Base-by-base conservation (phyloP, 139 green algal genomes). In the Chlamydomonas incerta region DNA sequence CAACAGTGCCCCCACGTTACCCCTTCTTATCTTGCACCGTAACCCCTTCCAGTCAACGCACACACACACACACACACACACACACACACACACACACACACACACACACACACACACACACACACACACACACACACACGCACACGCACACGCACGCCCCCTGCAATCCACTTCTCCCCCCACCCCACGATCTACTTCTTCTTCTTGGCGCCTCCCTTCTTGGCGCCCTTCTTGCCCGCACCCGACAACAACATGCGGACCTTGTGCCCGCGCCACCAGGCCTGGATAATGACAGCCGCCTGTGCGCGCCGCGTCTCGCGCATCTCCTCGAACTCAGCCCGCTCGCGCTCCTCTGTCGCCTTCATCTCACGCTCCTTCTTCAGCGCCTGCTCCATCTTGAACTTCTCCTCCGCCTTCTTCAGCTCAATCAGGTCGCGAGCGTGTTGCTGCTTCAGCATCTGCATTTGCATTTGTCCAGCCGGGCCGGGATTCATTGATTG, bases 221-320 rank as follows among this genome's bases (percentile, higher is more conserved):
- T 77, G 47, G 50, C 55, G 10, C 14, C 72, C 65, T 75, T 75
- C 35, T 60, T 60, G 50, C 67, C 47, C 3, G 23, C 80, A 21
- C 65, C 68, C 52, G 26, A 11, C 8, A 86, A 55, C 63, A 34
- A 52, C 80, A 62, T 79, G 11, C 80, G 80, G 26, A 86, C 55
- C 20, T 55, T 35, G 68, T 80, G 62, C 21, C 80, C 67, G 6
- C 80, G 68, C 80, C 68, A 79, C 68, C 68, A 79, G 68, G 80
- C 80, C 80, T 86, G 80, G 80, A 86, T 86, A 8, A 79, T n/a
- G n/a, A 86, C 55, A 0, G 80, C 80, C 26, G 80, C 80, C 67
- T 76, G 67, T 67, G 37, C 65, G 8, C 65, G 65, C 65, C 79
- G 65, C 79, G 47, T 47, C 79, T 76, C 65, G 20, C 65, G 65